These are phyloP conservation scores for Fraxinus dipetala DNA, from an alignment of 305 asterid genomes.

Conservation along the genomic window DNA sequence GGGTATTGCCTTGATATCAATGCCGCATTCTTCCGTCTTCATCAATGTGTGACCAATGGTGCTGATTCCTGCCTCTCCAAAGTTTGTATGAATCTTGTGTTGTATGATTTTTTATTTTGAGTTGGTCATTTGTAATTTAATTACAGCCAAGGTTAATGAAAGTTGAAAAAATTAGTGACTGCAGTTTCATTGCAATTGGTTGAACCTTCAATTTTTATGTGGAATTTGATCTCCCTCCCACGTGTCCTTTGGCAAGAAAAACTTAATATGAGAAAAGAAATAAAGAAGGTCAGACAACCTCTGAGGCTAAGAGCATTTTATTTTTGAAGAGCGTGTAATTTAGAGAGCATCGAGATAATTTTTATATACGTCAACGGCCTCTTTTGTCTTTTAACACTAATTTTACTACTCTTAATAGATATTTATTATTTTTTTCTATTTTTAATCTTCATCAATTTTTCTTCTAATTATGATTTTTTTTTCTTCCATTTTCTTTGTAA, in stretches of 20 bases:
- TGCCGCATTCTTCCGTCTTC: not conserved
- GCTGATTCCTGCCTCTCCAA: not conserved
- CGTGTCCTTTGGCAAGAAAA: not conserved
- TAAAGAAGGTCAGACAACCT: not conserved
- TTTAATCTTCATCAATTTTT: too few species aligned
- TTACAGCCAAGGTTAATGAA: conserved; percentile 10
- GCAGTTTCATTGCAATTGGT: not conserved
- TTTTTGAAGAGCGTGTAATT: too few species aligned
- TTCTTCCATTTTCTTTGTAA: too few species aligned
- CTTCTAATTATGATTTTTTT: too few species aligned
- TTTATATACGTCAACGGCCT: too few species aligned
- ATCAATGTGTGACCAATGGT: not conserved
- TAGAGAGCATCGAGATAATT: too few species aligned
- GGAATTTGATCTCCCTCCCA: not conserved
- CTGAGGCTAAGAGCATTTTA: too few species aligned
- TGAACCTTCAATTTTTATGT: not conserved
- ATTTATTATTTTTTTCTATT: too few species aligned
- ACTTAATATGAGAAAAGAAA: not conserved
- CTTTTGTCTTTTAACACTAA: too few species aligned
- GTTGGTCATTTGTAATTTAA: conserved; percentile 19
- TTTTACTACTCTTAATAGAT: too few species aligned
- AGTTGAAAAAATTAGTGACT: not conserved
- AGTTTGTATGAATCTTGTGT: conserved; percentile 10
- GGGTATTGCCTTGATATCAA: not conserved
- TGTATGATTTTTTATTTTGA: conserved; percentile 18